Conservation (phyloP, 108 stramenopile genomes). For the Heterococcus sp. region DNA sequence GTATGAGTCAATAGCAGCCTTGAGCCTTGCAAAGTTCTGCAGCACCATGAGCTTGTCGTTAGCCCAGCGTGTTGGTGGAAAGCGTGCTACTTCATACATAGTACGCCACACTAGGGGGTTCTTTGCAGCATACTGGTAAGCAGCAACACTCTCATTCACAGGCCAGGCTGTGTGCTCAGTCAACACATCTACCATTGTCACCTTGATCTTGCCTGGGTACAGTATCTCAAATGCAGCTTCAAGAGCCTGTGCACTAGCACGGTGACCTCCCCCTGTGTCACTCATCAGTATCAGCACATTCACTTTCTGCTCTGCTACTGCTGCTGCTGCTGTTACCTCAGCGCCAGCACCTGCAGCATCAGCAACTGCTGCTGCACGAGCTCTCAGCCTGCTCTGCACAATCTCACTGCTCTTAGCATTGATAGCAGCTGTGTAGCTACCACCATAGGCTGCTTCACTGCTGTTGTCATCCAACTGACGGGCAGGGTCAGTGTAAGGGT, state of each 20-base stretch:
- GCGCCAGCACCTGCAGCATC: neutral
- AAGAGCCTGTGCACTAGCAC: slow-evolving; percentile 74
- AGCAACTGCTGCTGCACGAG: neutral
- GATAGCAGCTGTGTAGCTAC: neutral
- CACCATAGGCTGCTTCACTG: neutral
- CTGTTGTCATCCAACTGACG: too few relatives aligned
- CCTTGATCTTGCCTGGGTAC: slow-evolving; percentile 36
- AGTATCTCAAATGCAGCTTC: slow-evolving; percentile 48
- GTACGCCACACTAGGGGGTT: slow-evolving; percentile 79
- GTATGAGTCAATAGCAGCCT: slow-evolving; percentile 50
- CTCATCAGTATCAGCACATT: slow-evolving; percentile 85
- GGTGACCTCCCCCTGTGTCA: slow-evolving; percentile 95
- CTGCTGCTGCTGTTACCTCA: too few relatives aligned
- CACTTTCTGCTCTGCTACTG: too few relatives aligned
- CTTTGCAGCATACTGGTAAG: slow-evolving; percentile 66
- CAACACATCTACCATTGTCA: slow-evolving; percentile 72
- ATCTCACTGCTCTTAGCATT: neutral
- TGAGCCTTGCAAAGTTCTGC: slow-evolving; percentile 63
- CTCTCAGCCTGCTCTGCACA: neutral
- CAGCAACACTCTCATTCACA: slow-evolving; percentile 47
- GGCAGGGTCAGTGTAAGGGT: neutral
- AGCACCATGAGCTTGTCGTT: slow-evolving; percentile 16
- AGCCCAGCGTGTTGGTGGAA: slow-evolving; percentile 42
- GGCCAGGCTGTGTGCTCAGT: slow-evolving; percentile 59
- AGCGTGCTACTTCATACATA: slow-evolving; percentile 59